Percentiles rank a stretch among this genome's conserved stretches.
These are phyloP conservation scores for Ophiocordyceps camponoti-leonardi DNA, from an alignment of 2,329 filamentous ascomycete genomes.

Conservation along the genomic window DNA sequence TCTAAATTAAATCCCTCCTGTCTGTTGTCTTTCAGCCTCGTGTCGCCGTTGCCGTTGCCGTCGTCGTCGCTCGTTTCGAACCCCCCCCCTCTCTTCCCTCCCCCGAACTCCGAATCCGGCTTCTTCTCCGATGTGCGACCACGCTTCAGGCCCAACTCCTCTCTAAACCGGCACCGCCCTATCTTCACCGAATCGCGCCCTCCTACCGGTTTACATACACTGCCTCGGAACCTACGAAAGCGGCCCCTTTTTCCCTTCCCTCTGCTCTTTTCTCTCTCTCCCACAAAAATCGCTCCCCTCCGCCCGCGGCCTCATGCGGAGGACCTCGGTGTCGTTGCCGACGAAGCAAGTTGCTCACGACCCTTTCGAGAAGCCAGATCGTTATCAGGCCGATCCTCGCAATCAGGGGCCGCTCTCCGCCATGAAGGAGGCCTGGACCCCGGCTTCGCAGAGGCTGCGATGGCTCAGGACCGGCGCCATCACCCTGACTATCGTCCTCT, in stretches of 20 bases:
- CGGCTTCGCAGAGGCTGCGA: constrained; percentile 46
- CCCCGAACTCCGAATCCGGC: background rate
- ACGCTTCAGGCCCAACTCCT: background rate
- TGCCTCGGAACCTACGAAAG: background rate
- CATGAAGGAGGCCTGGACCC: constrained; percentile 40
- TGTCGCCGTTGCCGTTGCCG: background rate
- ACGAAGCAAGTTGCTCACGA: constrained; percentile 41
- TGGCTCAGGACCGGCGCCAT: constrained; percentile 50
- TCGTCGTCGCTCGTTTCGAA: background rate
- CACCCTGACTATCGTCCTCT: constrained; percentile 38
- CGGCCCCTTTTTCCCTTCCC: no score
- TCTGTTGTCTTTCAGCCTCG: background rate
- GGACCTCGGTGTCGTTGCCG: constrained; percentile 46
- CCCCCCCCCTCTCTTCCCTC: no score
- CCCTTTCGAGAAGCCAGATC: constrained; percentile 46
- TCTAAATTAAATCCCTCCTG: no score
- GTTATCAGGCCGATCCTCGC: constrained; percentile 33
- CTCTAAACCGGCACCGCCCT: no score
- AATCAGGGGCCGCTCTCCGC: constrained; percentile 32
- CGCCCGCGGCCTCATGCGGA: constrained; percentile 32
- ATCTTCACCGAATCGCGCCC: no score
- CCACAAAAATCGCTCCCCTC: background rate
- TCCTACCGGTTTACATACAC: background rate
- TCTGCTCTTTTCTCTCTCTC: no score
- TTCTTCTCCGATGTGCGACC: background rate